Evolutionary conservation across 371 early-diverging fungal genomes (phyloP).

Genomic region (Quaeritorhiza haematococci): DNA sequence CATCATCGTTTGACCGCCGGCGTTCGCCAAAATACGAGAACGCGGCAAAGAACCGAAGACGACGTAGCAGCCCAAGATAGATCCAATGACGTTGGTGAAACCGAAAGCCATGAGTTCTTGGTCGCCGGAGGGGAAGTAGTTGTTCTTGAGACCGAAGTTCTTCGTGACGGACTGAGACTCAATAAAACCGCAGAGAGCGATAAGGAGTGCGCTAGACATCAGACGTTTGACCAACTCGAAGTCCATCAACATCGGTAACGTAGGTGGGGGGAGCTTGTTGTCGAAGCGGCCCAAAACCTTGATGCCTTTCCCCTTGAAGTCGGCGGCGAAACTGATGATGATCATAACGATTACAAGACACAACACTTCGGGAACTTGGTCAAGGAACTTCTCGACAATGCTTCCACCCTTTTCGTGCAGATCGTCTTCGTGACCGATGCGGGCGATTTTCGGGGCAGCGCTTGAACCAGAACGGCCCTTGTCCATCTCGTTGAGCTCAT

Average conservation of each 20-base stretch:
- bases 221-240: constrained; percentile 59
- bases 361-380: constrained; percentile 78
- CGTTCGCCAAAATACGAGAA: constrained; percentile 82
- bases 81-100: constrained; percentile 72
- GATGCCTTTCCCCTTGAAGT: constrained; percentile 64
- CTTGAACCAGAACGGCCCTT: too few species aligned
- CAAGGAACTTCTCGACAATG: too few species aligned
- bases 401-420: too few species aligned
- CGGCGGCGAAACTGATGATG: constrained; percentile 50
- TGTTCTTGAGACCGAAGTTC: constrained; percentile 79
- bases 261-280: constrained; percentile 23
- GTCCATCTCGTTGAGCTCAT: too few species aligned
- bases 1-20: constrained; percentile 85
- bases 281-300: constrained; percentile 69
- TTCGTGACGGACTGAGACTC: constrained; percentile 88
- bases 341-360: constrained; percentile 69
- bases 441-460: too few species aligned
- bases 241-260: constrained; percentile 51
- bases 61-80: constrained; percentile 78
- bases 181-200: constrained; percentile 86
- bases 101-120: constrained; percentile 93
- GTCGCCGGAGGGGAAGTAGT: constrained; percentile 85
- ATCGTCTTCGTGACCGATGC: too few species aligned
- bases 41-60: constrained; percentile 88
- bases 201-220: constrained; percentile 65